Base-by-base conservation (phyloP, 2,329 filamentous ascomycete species). In the Cladophialophora psammophila region DNA sequence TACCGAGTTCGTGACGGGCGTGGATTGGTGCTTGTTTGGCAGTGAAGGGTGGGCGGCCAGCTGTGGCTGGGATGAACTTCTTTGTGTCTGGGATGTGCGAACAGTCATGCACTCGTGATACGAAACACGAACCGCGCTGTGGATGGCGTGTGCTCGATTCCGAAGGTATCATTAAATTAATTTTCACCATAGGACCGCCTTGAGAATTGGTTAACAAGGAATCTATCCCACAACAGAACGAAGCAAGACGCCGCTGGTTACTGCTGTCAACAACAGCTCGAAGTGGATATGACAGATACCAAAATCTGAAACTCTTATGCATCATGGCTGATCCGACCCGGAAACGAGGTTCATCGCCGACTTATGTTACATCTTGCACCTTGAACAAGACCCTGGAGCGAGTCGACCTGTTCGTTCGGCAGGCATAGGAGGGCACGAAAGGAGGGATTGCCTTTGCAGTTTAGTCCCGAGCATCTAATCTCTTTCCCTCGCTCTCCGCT, bases 1-100 rank as follows among this genome's bases (percentile, higher is more conserved):
- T 78, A 97, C 94, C 0, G 95, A 99, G 81, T 99, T 99, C 75
- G 93, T 91, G 9, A 97, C 93, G 3, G 95, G 95, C 7, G 91
- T 98, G 0, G 95, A 99, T 78, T 99, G 96, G 95, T 99, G 95
- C 80, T 80, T 99, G 53, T 99, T 99, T 78, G 95, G 95, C 4
- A 91, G 88, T 31, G 94, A 96, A 71, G 95, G 95, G 5, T 99
- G 95, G 95, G 94, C 94, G 72, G 94, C 95, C 1, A 96, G 92
- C 69, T 92, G 91, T 1, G 94, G 93, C 0, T 99, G 95, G 95
- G 95, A 99, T 75, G 93, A 97, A 81, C 86, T 89, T 73, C 86
- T 99, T 10, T 82, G 96, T 74, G 87, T 99, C 5, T 99, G 94
- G 94, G 95, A 99, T 82, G 91, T 94, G 45, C 89, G 88, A 73